Evolutionary conservation across 495 filamentous ascomycete species (phyloP).

Genomic region (Astrocystis sublimbata): DNA sequence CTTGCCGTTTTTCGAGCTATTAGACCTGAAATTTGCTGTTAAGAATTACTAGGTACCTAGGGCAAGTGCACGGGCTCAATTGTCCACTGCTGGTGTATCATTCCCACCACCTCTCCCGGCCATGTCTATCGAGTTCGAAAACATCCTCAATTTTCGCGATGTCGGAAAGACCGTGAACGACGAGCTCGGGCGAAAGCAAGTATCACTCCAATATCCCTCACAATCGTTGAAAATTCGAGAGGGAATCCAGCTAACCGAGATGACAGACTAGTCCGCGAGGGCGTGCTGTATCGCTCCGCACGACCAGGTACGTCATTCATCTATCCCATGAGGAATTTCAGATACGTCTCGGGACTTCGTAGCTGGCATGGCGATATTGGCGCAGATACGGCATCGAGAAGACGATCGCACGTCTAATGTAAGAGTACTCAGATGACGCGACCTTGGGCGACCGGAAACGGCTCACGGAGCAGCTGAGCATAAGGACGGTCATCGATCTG

Average conservation of each 20-base stretch:
- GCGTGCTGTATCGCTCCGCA: slow-evolving; percentile 73
- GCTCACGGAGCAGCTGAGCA: slow-evolving; percentile 61
- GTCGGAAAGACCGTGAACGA: slow-evolving; percentile 73
- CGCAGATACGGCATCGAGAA: neutral
- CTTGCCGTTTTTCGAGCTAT: too few species aligned
- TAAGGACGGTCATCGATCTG: slow-evolving; percentile 74
- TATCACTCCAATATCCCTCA: neutral
- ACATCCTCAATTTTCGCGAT: slow-evolving; percentile 82
- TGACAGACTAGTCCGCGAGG: slow-evolving; percentile 62
- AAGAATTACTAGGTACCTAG: too few species aligned
- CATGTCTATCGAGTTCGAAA: slow-evolving; percentile 54
- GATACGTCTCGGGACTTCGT: neutral
- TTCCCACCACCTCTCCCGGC: neutral
- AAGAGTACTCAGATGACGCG: slow-evolving; percentile 60
- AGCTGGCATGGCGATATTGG: too few species aligned
- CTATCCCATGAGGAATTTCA: neutral
- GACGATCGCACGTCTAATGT: neutral
- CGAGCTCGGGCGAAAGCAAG: slow-evolving; percentile 55
- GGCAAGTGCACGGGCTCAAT: too few species aligned
- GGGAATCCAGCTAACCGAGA: neutral
- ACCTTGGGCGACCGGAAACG: slow-evolving; percentile 60
- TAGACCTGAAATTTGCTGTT: too few species aligned
- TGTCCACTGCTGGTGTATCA: too few species aligned
- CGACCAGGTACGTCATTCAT: slow-evolving; percentile 57
- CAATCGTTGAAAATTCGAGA: neutral